A percentile compares a stretch with the other conserved stretches of the same genome.
These are phyloP conservation scores for Neophaeococcomyces mojaviensis DNA, from an alignment of 2,329 filamentous ascomycete species.

Conservation along the genomic window DNA sequence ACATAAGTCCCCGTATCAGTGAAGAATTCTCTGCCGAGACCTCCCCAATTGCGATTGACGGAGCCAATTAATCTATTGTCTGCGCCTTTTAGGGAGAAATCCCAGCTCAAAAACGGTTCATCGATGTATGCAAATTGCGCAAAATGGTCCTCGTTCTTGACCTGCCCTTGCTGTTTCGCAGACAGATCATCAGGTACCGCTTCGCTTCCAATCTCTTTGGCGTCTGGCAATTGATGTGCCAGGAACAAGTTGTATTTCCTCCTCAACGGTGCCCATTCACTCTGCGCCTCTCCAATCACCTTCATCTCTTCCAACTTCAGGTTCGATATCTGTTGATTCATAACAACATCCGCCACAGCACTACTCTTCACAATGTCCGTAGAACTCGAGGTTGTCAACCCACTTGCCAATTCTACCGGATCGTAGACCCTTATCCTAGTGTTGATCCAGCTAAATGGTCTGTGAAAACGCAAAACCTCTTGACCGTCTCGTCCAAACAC, in stretches of 20 bases:
- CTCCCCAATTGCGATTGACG: constrained; percentile 57
- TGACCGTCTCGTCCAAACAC: constrained; percentile 55
- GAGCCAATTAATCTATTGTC: constrained; percentile 48
- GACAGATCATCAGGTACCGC: constrained; percentile 38
- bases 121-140: constrained; percentile 56
- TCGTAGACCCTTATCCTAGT: constrained; percentile 52
- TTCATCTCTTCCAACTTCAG: constrained; percentile 52
- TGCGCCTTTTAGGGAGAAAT: constrained; percentile 51
- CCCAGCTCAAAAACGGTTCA: constrained; percentile 58
- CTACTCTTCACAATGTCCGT: constrained; percentile 23
- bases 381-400: constrained; percentile 21
- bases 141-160: constrained; percentile 38
- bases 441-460: constrained; percentile 58
- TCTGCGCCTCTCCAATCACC: constrained; percentile 56
- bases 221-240: constrained; percentile 38
- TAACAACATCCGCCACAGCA: constrained; percentile 29
- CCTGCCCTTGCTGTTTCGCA: constrained; percentile 39
- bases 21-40: constrained; percentile 57
- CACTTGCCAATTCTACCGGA: constrained; percentile 36
- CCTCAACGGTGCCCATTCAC: constrained; percentile 55
- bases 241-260: constrained; percentile 60
- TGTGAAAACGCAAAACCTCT: constrained; percentile 55
- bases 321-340: constrained; percentile 46
- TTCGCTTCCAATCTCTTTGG: constrained; percentile 1
- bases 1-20: constrained; percentile 61